phyloP scores from a whole-genome alignment of 768 basidiomycete genomes.

The Guyanaporus albipodus region DNA sequence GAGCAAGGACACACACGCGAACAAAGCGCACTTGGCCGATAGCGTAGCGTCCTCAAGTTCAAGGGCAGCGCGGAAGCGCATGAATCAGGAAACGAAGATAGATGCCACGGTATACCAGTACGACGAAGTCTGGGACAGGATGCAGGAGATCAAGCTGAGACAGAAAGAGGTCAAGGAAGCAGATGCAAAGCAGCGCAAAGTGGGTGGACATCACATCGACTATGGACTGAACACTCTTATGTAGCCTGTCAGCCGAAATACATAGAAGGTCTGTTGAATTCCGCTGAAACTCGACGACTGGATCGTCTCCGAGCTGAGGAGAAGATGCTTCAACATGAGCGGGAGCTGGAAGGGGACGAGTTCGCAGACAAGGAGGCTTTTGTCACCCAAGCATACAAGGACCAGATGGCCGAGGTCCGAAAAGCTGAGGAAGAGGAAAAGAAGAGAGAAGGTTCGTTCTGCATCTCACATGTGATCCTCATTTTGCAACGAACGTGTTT shows the following conservation, averaged over 20 bases:
- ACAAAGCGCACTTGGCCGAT: constrained; percentile 56
- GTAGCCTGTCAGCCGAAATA: constrained; percentile 75
- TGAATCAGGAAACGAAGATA: constrained; percentile 74
- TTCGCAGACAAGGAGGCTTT: constrained; percentile 96
- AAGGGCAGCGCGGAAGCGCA: constrained; percentile 62
- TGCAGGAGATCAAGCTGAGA: constrained; percentile 79
- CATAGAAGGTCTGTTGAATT: constrained; percentile 70
- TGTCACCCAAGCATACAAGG: constrained; percentile 95
- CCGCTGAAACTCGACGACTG: constrained; percentile 82
- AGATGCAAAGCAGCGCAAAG: constrained; percentile 77
- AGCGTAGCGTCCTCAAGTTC: constrained; percentile 62
- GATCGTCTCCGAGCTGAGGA: constrained; percentile 94
- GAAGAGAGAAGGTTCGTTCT: constrained; percentile 70
- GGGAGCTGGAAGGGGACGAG: constrained; percentile 89
- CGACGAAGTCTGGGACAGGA: constrained; percentile 93
- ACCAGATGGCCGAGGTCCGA: constrained; percentile 90
- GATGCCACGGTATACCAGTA: constrained; percentile 90
- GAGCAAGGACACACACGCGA: constrained; percentile 39
- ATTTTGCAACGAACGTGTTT: background rate
- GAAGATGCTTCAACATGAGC: constrained; percentile 93
- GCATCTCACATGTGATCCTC: background rate
- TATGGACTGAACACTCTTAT: constrained; percentile 8
- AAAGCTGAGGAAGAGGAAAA: constrained; percentile 92
- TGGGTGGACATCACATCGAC: constrained; percentile 30
- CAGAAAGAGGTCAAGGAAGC: constrained; percentile 75